Evolutionary conservation across 2,329 filamentous ascomycete species (phyloP).

Genomic region (Aureobasidium sp.): DNA sequence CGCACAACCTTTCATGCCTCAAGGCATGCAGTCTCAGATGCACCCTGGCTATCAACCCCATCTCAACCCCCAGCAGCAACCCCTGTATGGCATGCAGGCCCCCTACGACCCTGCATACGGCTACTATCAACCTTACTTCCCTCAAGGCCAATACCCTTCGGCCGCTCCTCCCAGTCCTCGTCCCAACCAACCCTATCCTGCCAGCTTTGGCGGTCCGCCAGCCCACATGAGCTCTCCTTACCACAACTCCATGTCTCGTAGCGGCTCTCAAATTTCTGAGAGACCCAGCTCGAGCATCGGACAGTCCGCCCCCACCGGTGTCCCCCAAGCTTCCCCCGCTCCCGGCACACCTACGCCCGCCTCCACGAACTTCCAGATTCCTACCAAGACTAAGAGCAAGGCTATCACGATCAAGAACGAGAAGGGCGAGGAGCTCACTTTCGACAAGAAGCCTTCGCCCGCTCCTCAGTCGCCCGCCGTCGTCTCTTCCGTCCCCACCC

Average conservation of each 20-base stretch:
- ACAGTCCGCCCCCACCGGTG: slow-evolving; percentile 28
- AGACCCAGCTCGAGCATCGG: slow-evolving; percentile 54
- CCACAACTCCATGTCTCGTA: slow-evolving; percentile 72
- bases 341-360: slow-evolving; percentile 54
- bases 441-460: slow-evolving; percentile 43
- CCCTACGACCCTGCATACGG: slow-evolving; percentile 41
- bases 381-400: slow-evolving; percentile 58
- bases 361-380: slow-evolving; percentile 56
- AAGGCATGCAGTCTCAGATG: slow-evolving; percentile 50
- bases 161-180: slow-evolving; percentile 40
- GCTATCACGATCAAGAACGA: slow-evolving; percentile 80
- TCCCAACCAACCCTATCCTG: slow-evolving; percentile 33
- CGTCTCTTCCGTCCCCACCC: slow-evolving; percentile 65
- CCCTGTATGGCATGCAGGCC: slow-evolving; percentile 49
- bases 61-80: slow-evolving; percentile 54
- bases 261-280: slow-evolving; percentile 67
- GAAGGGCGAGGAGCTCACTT: slow-evolving; percentile 66
- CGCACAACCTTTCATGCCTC: slow-evolving; percentile 60
- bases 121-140: slow-evolving; percentile 42
- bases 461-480: slow-evolving; percentile 52
- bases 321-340: slow-evolving; percentile 42
- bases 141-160: slow-evolving; percentile 44
- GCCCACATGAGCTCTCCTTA: slow-evolving; percentile 49
- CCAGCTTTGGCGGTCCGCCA: slow-evolving; percentile 43
- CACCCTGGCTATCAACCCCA: slow-evolving; percentile 54